A percentile compares a stretch with the other conserved stretches of the same genome.
These are phyloP conservation scores for Ascochyta clinopodiicola DNA, from an alignment of 2,329 filamentous ascomycete genomes.

Conservation along the genomic window DNA sequence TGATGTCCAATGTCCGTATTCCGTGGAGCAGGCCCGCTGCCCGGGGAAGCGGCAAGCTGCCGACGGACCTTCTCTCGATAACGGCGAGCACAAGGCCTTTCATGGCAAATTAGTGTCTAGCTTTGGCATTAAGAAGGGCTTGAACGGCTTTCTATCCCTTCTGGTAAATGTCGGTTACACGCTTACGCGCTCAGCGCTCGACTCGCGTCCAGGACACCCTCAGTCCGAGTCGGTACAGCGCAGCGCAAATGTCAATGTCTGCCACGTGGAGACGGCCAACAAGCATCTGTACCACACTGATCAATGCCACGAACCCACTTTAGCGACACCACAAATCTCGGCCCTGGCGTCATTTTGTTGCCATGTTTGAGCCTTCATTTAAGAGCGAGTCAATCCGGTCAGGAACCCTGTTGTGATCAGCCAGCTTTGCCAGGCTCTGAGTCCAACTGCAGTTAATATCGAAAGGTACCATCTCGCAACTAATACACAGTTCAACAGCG, in stretches of 20 bases:
- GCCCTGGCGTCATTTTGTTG: conserved; percentile 12
- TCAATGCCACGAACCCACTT: conserved; percentile 16
- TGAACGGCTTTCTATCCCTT: not conserved
- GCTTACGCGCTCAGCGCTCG: conserved; percentile 3
- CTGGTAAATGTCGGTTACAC: not conserved
- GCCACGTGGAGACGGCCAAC: conserved; percentile 16
- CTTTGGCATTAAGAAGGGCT: not conserved
- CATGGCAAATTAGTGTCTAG: conserved; percentile 12
- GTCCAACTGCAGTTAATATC: not conserved
- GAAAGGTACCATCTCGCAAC: conserved; percentile 3
- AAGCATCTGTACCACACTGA: conserved; percentile 16
- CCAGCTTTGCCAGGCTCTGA: not conserved
- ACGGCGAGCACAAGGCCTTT: conserved; percentile 9
- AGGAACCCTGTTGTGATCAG: conserved; percentile 7
- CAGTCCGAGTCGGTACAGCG: conserved; percentile 5
- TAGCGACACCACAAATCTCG: conserved; percentile 8
- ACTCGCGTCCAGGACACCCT: not conserved
- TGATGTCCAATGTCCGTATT: not conserved
- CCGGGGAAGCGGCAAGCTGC: conserved; percentile 13
- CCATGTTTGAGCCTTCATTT: conserved; percentile 17
- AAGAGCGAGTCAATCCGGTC: conserved; percentile 9
- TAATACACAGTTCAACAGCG: conserved; percentile 1
- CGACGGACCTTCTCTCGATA: conserved; percentile 16
- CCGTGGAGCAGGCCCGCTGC: not conserved
- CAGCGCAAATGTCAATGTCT: conserved; percentile 6